Base-by-base conservation (phyloP, 1,139 yeast species). In the Lodderomyces theae region DNA sequence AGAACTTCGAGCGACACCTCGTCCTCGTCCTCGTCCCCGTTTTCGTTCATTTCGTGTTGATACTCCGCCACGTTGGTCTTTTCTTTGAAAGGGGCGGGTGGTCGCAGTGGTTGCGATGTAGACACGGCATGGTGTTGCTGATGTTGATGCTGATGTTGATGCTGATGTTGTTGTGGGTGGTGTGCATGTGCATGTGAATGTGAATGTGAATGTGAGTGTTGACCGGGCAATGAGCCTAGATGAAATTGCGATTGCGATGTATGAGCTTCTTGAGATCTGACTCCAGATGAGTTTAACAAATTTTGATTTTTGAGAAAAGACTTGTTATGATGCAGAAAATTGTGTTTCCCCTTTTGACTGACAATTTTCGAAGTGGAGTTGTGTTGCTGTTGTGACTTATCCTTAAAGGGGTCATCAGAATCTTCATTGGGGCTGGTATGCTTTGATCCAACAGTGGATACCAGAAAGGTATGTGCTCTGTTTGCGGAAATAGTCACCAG, bases 1-100 rank as follows among this genome's bases (percentile, higher is more conserved):
- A 76, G 65, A 1, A 82, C 77, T 42, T 77, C 82, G 6, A 72
- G 57, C 0, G 79, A 54, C 0, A 77, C 68, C 34, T 68, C 75
- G 42, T 70, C 74, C 15, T 70, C 74, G n/a, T 65, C 74, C 9
- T 52, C 59, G 7, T 37, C 35, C 22, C 26, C 28, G n/a, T 26
- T 24, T 22, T 37, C n/a, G n/a, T n/a, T n/a, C n/a, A n/a, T n/a
- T n/a, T n/a, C 31, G 15, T 12, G 22, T 19, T 23, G 33, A 15
- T 25, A n/a, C 12, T 15, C 31, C 9, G 12, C 10, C 5, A 9
- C 31, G 15, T 16, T 8, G 5, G 31, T 5, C 12, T 28, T 28
- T 28, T 15, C 31, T 15, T 28, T 7, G n/a, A 28, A 28, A 4
- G 31, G 31, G 6, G 31, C 31, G 5, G 18, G 31, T 28, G 31